Evolutionary conservation across 306 rosid species (phyloP), one percentile per base, ranked within the genome.

Genomic region (Elaeagnus macrophylla): DNA sequence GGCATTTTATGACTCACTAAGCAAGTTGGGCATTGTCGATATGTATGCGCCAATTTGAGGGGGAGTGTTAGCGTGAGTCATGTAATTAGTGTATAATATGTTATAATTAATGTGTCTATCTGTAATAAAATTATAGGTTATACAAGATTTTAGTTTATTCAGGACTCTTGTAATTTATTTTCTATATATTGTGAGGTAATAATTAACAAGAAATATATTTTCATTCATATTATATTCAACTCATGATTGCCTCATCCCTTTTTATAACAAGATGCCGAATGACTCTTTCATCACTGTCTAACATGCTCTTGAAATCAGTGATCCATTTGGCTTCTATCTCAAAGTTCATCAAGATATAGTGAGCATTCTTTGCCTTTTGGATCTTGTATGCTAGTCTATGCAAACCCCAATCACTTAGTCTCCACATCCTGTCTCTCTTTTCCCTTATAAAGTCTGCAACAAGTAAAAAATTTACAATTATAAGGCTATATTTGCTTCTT

Each of bases 321-420:
- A 82, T 84, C 74, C 90, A 80, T 68, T 78, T 82, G 16, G 94
- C 85, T 15, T 84, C 95, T 59, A 91, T 40, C 86, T 87, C 99
- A 12, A 91, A 78, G 75, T 91, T 91, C 93, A 91, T 87, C 83
- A 87, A 59, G 7, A 84, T 60, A 64, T 87, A 82, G 71, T 84
- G 85, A 3, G 95, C 99, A 1, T 73, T 76, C 12, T 63, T 79
- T 0, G 95, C 95, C 60, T 91, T 91, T 76, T 82, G 53, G 74
- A 91, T 84, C 66, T 75, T 77, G 89, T 87, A 91, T 13, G 96
- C 89, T 32, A 91, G 60, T 64, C 72, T 77, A 49, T 96, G 82
- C 89, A 82, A 84, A 6, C 99, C 99, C 99, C 96, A 91, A 64
- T 91, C 95, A 50, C 47, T 91, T 51, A 80, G 20, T 72, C 95